A percentile compares a stretch with the other conserved stretches of the same genome.
phyloP scores from a whole-genome alignment of 306 rosid genomes.

The Trichosanthes truncata region DNA sequence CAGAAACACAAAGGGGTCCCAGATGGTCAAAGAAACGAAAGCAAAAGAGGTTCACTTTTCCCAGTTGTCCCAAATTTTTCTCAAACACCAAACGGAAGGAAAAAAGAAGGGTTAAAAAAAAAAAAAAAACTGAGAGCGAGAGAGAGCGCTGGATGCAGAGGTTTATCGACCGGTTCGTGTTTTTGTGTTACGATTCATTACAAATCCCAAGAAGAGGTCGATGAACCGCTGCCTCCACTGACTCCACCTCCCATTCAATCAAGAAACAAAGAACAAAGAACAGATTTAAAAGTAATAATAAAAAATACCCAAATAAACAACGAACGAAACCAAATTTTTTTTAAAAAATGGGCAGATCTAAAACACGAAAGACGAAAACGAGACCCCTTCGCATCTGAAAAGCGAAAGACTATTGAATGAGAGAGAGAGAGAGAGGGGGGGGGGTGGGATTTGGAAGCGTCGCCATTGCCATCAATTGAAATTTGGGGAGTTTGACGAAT shows the following conservation, averaged over 20 bases:
- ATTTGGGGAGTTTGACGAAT: not conserved
- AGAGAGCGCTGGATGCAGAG: conserved; percentile 99
- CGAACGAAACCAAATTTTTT: not conserved
- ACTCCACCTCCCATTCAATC: conserved; percentile 32
- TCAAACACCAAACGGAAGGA: not conserved
- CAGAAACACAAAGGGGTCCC: not conserved
- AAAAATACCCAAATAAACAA: not conserved
- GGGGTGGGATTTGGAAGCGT: not conserved
- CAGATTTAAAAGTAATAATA: not conserved
- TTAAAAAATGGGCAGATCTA: not conserved
- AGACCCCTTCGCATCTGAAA: not conserved
- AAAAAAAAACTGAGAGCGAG: conserved; percentile 3
- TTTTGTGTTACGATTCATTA: conserved; percentile 37
- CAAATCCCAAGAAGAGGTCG: conserved; percentile 92
- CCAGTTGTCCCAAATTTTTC: not conserved
- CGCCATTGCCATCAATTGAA: conserved; percentile 3
- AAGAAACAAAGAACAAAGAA: not conserved
- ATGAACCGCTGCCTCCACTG: conserved; percentile 99
- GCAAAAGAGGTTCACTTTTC: not conserved
- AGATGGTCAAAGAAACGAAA: not conserved
- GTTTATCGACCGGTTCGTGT: conserved; percentile 99
- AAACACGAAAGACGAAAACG: not conserved
- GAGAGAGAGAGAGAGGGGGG: not conserved
- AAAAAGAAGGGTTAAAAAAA: not conserved
- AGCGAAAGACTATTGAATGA: not conserved